Evolutionary conservation across 176 grass and related monocot species (phyloP).

Genomic region (Bonia amplexicaulis): DNA sequence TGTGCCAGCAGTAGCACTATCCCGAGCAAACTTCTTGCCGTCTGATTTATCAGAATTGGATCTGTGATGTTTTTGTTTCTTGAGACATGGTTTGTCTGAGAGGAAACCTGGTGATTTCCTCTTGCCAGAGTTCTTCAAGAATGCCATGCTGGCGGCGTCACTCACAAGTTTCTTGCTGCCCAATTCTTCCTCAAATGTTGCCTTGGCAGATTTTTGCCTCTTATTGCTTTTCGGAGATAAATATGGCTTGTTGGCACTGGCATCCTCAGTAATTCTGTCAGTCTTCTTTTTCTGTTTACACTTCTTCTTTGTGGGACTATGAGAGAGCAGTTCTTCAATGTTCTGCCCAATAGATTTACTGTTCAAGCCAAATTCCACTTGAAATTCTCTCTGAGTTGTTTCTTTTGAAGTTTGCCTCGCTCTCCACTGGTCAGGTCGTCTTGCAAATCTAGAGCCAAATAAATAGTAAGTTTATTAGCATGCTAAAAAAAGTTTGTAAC

Average conservation of each 20-base stretch:
- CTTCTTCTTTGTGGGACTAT: conserved; percentile 32
- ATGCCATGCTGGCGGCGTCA: neutral
- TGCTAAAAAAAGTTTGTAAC: neutral
- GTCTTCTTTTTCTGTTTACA: conserved; percentile 33
- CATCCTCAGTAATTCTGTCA: conserved; percentile 17
- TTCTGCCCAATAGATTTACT: conserved; percentile 25
- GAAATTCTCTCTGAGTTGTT: conserved; percentile 61
- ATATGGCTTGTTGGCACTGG: conserved; percentile 11
- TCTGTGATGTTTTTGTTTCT: conserved; percentile 31
- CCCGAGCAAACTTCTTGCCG: conserved; percentile 41
- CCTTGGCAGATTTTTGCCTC: conserved; percentile 28
- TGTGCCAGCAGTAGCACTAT: neutral
- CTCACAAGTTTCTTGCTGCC: conserved; percentile 22
- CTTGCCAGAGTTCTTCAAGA: conserved; percentile 43
- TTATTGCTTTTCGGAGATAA: conserved; percentile 12
- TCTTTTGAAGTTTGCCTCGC: conserved; percentile 71
- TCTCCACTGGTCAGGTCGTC: conserved; percentile 84
- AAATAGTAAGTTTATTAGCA: neutral
- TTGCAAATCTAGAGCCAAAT: conserved; percentile 56
- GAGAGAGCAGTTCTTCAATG: conserved; percentile 17
- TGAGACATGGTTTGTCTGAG: conserved; percentile 32
- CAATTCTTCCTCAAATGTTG: conserved; percentile 19
- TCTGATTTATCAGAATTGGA: conserved; percentile 19
- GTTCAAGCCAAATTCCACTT: conserved; percentile 60
- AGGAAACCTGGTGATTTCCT: conserved; percentile 45